Evolutionary conservation across 2,329 filamentous ascomycete genomes (phyloP), one percentile per base, ranked within the genome.

Genomic region (Cordyceps fumosorosea): DNA sequence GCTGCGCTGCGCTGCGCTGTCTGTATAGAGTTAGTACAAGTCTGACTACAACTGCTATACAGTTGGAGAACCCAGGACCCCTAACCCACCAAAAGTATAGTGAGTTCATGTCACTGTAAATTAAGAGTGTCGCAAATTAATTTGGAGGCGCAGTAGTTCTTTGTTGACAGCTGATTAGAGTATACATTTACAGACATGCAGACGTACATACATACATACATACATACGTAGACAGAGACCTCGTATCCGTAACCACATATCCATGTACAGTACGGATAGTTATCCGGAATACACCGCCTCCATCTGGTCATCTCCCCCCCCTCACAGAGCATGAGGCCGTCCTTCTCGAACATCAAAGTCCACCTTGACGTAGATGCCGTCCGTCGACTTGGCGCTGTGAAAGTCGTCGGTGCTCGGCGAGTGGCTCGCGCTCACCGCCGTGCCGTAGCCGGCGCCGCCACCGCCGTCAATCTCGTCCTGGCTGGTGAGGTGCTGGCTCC

Each of bases 301-400:
- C 26, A 29, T 29, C 26, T 29, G 6, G 26, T 29, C 26, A 29
- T 29, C 26, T 29, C 26, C 6, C 26, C 26, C 26, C 26, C 26
- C 26, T 29, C 26, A 52, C 18, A 6, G 24, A 37, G 12, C 45
- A 50, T 34, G 57, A 57, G 47, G 44, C 48, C 54, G 40, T 58
- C 65, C 16, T 40, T 75, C 71, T 26, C 74, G 69, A 22, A 75
- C 62, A n/a, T 70, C 67, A 60, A 76, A 75, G n/a, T 74, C 74
- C 44, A 75, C 69, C 51, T 72, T 68, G 11, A 76, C 73, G 48
- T 74, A 64, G 24, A 76, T 76, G 0, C 72, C 73, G 44, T 74
- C 72, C 0, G 67, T 63, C 14, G 69, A 68, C 3, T 67, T 67
- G 50, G 67, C 66, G 62, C 64, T 66, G 56, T 67, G 64, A 29